A percentile compares a stretch with the other conserved stretches of the same genome.
Evolutionary conservation across 78 protist genomes (phyloP).

Genomic region (Monocercomonoides exilis): DNA sequence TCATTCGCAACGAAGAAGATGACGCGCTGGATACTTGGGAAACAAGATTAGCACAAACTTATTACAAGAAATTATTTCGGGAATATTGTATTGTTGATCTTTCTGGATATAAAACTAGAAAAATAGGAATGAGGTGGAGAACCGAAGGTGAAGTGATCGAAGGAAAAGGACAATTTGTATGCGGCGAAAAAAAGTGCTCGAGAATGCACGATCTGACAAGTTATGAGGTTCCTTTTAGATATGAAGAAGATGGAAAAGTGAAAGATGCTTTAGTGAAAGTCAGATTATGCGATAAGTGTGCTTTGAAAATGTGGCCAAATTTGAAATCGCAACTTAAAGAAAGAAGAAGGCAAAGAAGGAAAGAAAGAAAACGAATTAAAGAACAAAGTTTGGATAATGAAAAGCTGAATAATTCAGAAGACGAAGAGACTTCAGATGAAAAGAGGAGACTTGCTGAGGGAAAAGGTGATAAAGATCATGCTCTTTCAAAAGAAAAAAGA

Average conservation of each 20-base stretch:
- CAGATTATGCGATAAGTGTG: conserved; percentile 15
- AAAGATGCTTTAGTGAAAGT: conserved; percentile 32
- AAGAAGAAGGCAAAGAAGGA: no score
- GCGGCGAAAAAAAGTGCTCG: conserved; percentile 35
- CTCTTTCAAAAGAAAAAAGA: background rate
- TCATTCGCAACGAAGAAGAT: background rate
- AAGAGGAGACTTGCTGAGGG: background rate
- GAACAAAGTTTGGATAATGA: background rate
- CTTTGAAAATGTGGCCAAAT: background rate
- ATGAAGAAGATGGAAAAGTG: conserved; percentile 3
- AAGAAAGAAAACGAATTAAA: background rate
- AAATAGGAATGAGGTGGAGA: conserved; percentile 63
- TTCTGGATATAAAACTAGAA: conserved; percentile 21
- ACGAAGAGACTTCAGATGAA: no score
- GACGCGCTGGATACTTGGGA: conserved; percentile 41
- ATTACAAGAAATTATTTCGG: conserved; percentile 56
- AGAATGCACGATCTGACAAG: background rate
- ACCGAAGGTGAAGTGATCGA: conserved; percentile 53
- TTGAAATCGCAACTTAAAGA: no score
- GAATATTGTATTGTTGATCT: conserved; percentile 63
- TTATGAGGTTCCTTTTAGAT: conserved; percentile 13
- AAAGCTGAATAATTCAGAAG: no score
- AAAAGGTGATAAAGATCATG: no score
- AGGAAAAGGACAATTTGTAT: conserved; percentile 64
- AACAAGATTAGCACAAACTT: conserved; percentile 50